Conservation (phyloP, 2,329 filamentous ascomycete species). For the Sporothrix protearum region DNA sequence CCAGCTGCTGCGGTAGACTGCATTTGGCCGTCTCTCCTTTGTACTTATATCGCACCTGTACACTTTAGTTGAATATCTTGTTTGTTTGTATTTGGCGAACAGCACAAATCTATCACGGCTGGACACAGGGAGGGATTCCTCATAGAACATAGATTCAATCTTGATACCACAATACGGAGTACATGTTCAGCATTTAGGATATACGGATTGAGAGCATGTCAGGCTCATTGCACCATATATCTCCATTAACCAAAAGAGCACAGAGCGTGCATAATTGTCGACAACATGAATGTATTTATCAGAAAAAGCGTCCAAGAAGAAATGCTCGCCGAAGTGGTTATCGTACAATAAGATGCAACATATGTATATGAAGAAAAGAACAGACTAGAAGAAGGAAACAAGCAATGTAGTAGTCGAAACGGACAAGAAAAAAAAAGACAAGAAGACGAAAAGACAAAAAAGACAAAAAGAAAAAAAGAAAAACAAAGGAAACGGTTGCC, state of each 20-base stretch:
- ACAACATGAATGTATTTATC: not conserved
- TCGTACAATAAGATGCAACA: constrained; percentile 11
- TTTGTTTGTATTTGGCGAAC: not conserved
- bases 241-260: not conserved
- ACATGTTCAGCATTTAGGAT: not conserved
- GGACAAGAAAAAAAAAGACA: not conserved
- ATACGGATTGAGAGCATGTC: no score
- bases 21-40: not conserved
- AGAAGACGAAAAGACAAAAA: no score
- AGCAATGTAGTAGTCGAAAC: not conserved
- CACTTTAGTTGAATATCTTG: not conserved
- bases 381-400: not conserved
- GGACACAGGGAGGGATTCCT: not conserved
- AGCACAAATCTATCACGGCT: not conserved
- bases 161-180: constrained; percentile 2
- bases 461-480: not conserved
- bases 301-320: not conserved
- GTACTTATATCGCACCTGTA: not conserved
- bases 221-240: not conserved
- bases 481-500: not conserved
- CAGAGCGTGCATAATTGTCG: no score
- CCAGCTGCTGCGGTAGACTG: constrained; percentile 33
- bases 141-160: not conserved
- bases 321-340: constrained; percentile 16
- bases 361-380: not conserved